Base-by-base conservation (phyloP, 164 flowering plant genomes). In the Protea cynaroides region DNA sequence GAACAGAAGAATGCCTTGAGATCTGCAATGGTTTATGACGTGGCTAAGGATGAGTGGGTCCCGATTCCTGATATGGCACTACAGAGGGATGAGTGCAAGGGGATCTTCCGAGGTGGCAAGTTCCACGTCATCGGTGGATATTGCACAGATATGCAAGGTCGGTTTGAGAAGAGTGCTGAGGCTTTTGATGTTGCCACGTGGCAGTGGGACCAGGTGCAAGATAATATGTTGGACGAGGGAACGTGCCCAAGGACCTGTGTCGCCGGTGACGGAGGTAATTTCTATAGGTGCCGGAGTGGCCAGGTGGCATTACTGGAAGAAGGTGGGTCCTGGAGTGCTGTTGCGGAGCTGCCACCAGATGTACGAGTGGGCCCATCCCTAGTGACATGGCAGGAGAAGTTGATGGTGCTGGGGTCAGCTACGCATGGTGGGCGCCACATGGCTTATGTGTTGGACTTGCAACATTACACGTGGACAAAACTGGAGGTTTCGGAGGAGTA, bases 91-190 rank as follows among this genome's bases (percentile, higher is more conserved):
- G 96, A 90, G 59, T 82, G 90, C 52, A 82, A 75, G 34, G 90
- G 75, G 0, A 37, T 82, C 0, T 80, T 80, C 78, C 79, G 59
- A 19, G 59, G 64, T 64, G 92, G 92, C 73, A 77, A 68, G 64
- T 69, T 86, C 72, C 82, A 76, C 68, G 89, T 82, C 73, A 74
- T 88, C 71, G 87, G 94, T 0, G 94, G 92, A 8, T 90, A 90
- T 50, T 10, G 19, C 0, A 83, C 92, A 2, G 82, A 81, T 0
- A 55, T 0, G 74, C 96, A 90, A 60, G 96, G 96, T 0, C 58
- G 67, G 15, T 90, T 90, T 56, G 80, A 67, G 74, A 62, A 50
- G 21, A 69, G 76, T 24, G 78, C 80, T 0, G 90, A 90, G 64
- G 69, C 57, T 2, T 82, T 79, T 19, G 77, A 84, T 14, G 8